Conservation (phyloP, 2,329 filamentous ascomycete species). For the Colletotrichum spaethianum region DNA sequence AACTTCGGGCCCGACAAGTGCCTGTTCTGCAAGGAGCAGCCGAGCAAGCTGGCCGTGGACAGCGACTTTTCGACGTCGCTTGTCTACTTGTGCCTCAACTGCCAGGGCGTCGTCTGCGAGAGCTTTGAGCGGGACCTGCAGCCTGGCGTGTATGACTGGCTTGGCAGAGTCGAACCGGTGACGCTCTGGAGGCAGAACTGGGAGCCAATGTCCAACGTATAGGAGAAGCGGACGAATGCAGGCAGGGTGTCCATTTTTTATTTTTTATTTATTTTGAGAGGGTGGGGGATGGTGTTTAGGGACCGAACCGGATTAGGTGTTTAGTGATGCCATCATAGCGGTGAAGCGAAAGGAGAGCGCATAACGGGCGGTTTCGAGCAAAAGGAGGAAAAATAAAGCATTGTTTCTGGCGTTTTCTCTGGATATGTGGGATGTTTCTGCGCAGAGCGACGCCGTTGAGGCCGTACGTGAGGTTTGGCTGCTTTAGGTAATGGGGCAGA, state of each 20-base stretch:
- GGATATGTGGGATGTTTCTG: neutral
- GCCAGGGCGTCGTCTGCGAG: constrained; percentile 46
- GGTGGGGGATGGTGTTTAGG: too few relatives aligned
- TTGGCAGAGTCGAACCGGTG: constrained; percentile 37
- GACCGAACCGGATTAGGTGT: neutral
- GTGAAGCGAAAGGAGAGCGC: constrained; percentile 1
- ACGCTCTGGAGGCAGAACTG: constrained; percentile 17
- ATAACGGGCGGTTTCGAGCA: neutral
- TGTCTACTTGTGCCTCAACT: constrained; percentile 53
- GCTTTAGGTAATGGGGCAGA: constrained; percentile 24
- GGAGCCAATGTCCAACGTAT: neutral
- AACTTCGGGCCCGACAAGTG: constrained; percentile 48
- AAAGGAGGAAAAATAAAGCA: constrained; percentile 20
- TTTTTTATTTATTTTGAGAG: neutral
- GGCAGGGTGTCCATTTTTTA: neutral
- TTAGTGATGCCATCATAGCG: constrained; percentile 26
- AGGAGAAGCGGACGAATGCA: neutral
- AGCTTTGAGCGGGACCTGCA: neutral
- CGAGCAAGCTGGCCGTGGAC: constrained; percentile 6
- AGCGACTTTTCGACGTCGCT: constrained; percentile 30
- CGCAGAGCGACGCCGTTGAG: neutral
- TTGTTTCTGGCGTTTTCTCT: constrained; percentile 12
- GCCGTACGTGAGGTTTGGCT: neutral
- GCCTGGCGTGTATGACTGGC: constrained; percentile 21
- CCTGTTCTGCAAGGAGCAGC: constrained; percentile 48